These are phyloP conservation scores for Hevea brasiliensis DNA, from an alignment of 345 rosid species.

Conservation along the genomic window DNA sequence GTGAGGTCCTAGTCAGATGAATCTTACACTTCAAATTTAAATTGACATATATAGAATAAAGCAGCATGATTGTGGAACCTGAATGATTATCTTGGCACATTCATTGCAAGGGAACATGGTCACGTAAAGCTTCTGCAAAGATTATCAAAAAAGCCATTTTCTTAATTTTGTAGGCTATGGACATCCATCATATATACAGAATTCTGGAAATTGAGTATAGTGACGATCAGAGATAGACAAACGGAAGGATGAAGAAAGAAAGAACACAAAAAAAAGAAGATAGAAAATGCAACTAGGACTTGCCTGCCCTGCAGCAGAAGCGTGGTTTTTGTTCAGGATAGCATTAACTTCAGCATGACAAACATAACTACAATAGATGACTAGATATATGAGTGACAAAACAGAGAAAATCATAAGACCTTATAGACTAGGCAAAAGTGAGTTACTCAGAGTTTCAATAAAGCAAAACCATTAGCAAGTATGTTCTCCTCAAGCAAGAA, in stretches of 20 bases:
- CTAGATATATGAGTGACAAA: conserved; percentile 1
- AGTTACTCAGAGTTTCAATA: neutral
- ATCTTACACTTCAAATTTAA: neutral
- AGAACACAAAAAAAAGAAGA: neutral
- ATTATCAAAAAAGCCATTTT: conserved; percentile 10
- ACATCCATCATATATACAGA: neutral
- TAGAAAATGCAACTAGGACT: conserved; percentile 5
- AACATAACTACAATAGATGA: conserved; percentile 59
- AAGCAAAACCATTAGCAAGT: neutral
- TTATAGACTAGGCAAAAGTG: neutral
- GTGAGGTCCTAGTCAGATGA: neutral
- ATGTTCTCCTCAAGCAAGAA: neutral
- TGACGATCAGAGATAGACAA: neutral
- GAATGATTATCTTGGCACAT: conserved; percentile 95
- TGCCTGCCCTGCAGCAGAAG: conserved; percentile 90
- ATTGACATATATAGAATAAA: conserved; percentile 5
- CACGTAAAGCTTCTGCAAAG: conserved; percentile 87
- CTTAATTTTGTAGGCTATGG: conserved; percentile 8
- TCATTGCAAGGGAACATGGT: conserved; percentile 99
- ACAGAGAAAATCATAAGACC: neutral
- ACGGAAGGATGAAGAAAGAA: neutral
- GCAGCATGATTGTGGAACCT: conserved; percentile 47
- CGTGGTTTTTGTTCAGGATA: conserved; percentile 87
- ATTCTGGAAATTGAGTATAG: neutral
- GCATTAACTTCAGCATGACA: conserved; percentile 99